These are phyloP conservation scores for Trichoderma virens DNA, from an alignment of 495 filamentous ascomycete species.

Conservation along the genomic window DNA sequence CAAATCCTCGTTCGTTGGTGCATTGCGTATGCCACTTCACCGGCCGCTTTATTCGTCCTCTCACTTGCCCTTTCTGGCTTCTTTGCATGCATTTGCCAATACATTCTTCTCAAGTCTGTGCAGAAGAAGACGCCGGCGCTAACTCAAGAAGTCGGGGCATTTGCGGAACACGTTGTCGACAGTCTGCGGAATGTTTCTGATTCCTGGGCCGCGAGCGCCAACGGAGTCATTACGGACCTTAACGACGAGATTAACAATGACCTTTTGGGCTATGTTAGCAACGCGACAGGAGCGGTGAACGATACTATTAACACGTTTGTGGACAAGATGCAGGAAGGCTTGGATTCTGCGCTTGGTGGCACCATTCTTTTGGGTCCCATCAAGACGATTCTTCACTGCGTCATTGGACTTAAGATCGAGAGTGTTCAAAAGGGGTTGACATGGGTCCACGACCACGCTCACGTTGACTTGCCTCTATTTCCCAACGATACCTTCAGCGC, in stretches of 20 bases:
- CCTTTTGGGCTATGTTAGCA: constrained; percentile 82
- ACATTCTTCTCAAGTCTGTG: constrained; percentile 63
- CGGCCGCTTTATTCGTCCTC: constrained; percentile 79
- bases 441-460: constrained; percentile 80
- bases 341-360: constrained; percentile 71
- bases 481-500: constrained; percentile 75
- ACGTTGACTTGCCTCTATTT: constrained; percentile 72
- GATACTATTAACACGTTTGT: constrained; percentile 77
- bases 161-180: constrained; percentile 69
- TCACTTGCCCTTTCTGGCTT: constrained; percentile 80
- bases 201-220: constrained; percentile 70
- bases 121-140: constrained; percentile 70
- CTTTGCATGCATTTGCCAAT: constrained; percentile 78
- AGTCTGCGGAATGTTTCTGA: constrained; percentile 64
- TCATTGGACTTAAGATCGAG: constrained; percentile 68
- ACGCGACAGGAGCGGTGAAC: constrained; percentile 72
- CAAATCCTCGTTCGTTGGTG: constrained; percentile 75
- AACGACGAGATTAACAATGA: constrained; percentile 73
- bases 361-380: constrained; percentile 70
- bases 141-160: constrained; percentile 67
- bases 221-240: constrained; percentile 58
- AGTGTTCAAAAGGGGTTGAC: constrained; percentile 75
- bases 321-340: constrained; percentile 57
- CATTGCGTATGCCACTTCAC: constrained; percentile 76
- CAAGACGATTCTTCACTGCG: constrained; percentile 62